Percentiles rank a stretch among this genome's conserved stretches.
Conservation (phyloP, 2,329 filamentous ascomycete genomes). For the Fusarium penzigii region DNA sequence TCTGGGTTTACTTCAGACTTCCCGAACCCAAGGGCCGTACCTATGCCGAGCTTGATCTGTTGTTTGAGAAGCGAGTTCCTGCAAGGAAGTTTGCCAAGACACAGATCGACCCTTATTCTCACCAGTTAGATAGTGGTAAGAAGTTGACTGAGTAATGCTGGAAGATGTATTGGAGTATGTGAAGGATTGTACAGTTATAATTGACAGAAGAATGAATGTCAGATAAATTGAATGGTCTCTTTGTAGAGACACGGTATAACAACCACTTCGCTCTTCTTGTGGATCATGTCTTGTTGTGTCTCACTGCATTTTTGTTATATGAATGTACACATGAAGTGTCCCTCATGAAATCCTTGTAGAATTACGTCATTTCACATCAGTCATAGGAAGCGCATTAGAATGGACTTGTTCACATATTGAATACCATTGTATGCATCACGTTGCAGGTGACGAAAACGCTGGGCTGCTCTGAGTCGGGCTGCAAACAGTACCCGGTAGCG, state of each 20-base stretch:
- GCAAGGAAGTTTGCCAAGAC: constrained; percentile 44
- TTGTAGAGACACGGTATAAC: too few relatives aligned
- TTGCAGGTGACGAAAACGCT: neutral
- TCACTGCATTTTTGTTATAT: too few relatives aligned
- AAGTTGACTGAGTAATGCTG: neutral
- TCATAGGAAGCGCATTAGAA: neutral
- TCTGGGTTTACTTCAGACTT: constrained; percentile 52
- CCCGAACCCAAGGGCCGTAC: constrained; percentile 55
- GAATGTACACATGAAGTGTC: too few relatives aligned
- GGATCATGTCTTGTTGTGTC: too few relatives aligned
- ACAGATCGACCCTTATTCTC: constrained; percentile 38
- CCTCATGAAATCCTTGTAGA: too few relatives aligned
- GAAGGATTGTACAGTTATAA: neutral
- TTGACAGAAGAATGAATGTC: too few relatives aligned
- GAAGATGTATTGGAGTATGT: constrained; percentile 7
- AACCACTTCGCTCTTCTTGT: too few relatives aligned
- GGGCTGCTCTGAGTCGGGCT: constrained; percentile 6
- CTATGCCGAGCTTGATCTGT: constrained; percentile 45
- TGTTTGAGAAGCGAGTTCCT: constrained; percentile 41
- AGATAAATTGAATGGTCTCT: too few relatives aligned
- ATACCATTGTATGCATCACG: neutral
- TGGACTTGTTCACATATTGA: neutral
- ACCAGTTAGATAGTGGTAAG: constrained; percentile 5
- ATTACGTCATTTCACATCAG: too few relatives aligned
- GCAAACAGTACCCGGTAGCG: constrained; percentile 28